Percentiles rank a stretch among this genome's conserved stretches.
phyloP scores from a whole-genome alignment of 805 yeast species.

The Metschnikowia anglica region DNA sequence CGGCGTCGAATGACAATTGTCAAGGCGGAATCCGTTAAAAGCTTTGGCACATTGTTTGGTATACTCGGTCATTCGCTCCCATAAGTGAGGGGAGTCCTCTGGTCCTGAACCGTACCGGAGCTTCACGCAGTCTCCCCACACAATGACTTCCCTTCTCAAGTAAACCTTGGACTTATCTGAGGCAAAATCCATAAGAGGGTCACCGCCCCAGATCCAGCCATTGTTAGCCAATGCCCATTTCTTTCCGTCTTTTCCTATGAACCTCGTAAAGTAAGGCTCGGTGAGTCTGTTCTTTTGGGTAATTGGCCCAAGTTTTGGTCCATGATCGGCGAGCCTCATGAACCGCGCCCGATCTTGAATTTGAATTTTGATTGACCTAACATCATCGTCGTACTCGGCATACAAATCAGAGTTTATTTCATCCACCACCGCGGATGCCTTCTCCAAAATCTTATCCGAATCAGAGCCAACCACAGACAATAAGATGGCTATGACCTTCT shows the following conservation, averaged over 20 bases:
- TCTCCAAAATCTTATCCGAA: slow-evolving; percentile 22
- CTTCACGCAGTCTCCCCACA: slow-evolving; percentile 98
- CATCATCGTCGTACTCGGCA: slow-evolving; percentile 71
- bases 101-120: slow-evolving; percentile 77
- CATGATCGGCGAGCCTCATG: slow-evolving; percentile 72
- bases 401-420: slow-evolving; percentile 76
- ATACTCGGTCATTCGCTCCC: slow-evolving; percentile 86
- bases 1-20: slow-evolving; percentile 96
- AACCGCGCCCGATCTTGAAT: slow-evolving; percentile 74
- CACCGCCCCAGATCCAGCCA: slow-evolving; percentile 99
- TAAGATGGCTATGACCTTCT: slow-evolving; percentile 54
- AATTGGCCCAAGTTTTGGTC: slow-evolving; percentile 76
- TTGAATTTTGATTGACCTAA: slow-evolving; percentile 62
- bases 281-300: slow-evolving; percentile 55
- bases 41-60: slow-evolving; percentile 66
- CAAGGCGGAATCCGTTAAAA: slow-evolving; percentile 88
- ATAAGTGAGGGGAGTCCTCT: slow-evolving; percentile 82
- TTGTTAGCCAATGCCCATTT: slow-evolving; percentile 82
- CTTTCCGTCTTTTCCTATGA: slow-evolving; percentile 52
- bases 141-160: slow-evolving; percentile 85
- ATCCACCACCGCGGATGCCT: slow-evolving; percentile 60
- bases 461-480: slow-evolving; percentile 22
- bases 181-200: slow-evolving; percentile 92
- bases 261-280: slow-evolving; percentile 86
- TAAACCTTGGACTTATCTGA: slow-evolving; percentile 76